A percentile compares a stretch with the other conserved stretches of the same genome.
These are phyloP conservation scores for Epichloe gansuensis DNA, from an alignment of 2,329 filamentous ascomycete genomes.

Conservation along the genomic window DNA sequence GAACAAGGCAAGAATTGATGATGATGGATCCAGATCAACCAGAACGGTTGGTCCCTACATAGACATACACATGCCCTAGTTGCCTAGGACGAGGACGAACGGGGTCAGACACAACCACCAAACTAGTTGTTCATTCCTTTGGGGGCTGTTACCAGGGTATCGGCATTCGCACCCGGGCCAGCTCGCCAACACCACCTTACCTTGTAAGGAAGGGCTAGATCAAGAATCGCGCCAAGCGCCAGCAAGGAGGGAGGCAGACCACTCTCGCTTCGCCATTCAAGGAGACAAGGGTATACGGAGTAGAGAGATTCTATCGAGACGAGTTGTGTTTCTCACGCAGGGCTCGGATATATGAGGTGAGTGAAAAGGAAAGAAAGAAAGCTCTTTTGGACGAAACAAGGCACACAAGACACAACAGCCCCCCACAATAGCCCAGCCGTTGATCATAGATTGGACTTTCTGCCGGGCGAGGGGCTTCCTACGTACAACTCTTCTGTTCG, in stretches of 20 bases:
- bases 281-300: neutral
- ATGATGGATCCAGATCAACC: neutral
- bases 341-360: no score
- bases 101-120: slow-evolving; percentile 1
- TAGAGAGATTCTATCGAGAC: neutral
- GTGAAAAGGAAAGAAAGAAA: no score
- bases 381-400: no score
- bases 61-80: neutral
- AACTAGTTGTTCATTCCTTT: neutral
- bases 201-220: slow-evolving; percentile 3
- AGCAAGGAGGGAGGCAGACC: slow-evolving; percentile 5
- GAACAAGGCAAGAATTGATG: neutral
- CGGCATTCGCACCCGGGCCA: slow-evolving; percentile 1
- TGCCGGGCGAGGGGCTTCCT: no score
- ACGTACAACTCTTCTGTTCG: no score
- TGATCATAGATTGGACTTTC: no score
- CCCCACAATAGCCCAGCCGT: no score
- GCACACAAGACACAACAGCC: no score
- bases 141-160: neutral
- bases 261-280: neutral
- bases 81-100: neutral
- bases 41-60: neutral
- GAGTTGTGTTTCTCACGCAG: neutral
- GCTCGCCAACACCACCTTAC: slow-evolving; percentile 3
- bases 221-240: slow-evolving; percentile 9